Percentiles rank a stretch among this genome's conserved stretches.
These are phyloP conservation scores for Dacryopinax spathularia DNA, from an alignment of 768 basidiomycete species.

Conservation along the genomic window DNA sequence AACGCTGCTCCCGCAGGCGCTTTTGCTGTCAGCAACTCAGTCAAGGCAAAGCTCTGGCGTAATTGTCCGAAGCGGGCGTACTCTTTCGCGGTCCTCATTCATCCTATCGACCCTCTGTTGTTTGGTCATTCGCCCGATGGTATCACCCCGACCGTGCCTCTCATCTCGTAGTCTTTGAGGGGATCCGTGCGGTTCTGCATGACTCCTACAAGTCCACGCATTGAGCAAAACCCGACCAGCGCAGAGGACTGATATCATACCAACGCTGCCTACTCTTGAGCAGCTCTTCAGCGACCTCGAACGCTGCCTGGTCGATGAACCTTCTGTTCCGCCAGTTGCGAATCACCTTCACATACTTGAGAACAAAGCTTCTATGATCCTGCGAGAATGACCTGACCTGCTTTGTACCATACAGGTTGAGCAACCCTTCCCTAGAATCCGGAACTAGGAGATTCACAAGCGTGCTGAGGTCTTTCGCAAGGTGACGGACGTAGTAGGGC, in stretches of 20 bases:
- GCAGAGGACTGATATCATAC: not conserved
- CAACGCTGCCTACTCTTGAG: not conserved
- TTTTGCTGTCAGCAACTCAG: constrained; percentile 40
- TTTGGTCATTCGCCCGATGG: constrained; percentile 32
- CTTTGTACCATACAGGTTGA: constrained; percentile 75
- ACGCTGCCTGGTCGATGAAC: constrained; percentile 8
- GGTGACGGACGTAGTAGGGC: constrained; percentile 56
- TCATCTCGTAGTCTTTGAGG: constrained; percentile 12
- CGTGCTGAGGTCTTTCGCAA: constrained; percentile 59
- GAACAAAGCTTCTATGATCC: not conserved
- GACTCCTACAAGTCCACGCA: not conserved
- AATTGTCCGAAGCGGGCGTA: constrained; percentile 13
- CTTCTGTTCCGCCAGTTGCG: not conserved
- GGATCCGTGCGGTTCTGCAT: constrained; percentile 6
- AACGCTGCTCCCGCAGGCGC: constrained; percentile 74
- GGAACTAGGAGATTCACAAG: constrained; percentile 82
- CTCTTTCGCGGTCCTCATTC: constrained; percentile 79
- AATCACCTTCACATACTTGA: not conserved
- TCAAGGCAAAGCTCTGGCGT: constrained; percentile 3
- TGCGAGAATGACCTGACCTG: constrained; percentile 37
- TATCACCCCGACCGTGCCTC: constrained; percentile 13
- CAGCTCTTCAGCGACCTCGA: not conserved
- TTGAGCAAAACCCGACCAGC: not conserved
- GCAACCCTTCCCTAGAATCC: constrained; percentile 68
- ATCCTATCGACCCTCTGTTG: constrained; percentile 72